Evolutionary conservation across 306 rosid species (phyloP), one percentile per base, ranked within the genome.

Genomic region (Vigna mungo): DNA sequence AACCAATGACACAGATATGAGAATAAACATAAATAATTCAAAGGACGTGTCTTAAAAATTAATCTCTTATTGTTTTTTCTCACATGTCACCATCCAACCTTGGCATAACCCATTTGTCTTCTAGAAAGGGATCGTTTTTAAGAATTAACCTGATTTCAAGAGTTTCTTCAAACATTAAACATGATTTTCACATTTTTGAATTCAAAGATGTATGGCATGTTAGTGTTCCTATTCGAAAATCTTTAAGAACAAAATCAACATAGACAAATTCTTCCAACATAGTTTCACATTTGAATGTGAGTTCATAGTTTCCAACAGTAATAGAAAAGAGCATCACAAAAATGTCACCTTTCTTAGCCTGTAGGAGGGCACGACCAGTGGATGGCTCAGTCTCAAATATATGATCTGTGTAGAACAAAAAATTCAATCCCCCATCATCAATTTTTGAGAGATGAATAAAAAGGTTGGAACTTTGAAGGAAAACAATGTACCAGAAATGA

Each of bases 281-380:
- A 39, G 10, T 39, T 39, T 8, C 0, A 39, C 2, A 0, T 43
- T 2, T 41, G 3, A 41, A 9, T 0, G 0, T 7, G 2, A 6
- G 44, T 39, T 41, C 46, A 41, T 7, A 9, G 14, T 9, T 43
- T 39, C 44, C 2, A 39, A 39, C 0, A 39, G 44, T 39, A 39
- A 39, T 39, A 0, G 0, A 37, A 1, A 37, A 7, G 43, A 37
- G 43, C 43, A 7, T 6, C 70, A 21, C 11, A 58, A 55, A 30
- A 71, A 4, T 37, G 43, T 54, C 86, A 95, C 99, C 63, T 84
- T 87, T 86, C 85, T 74, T 80, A 72, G 88, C 82, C 78, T 95
- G 97, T 51, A 95, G 93, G 68, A 95, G 99, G 78, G 91, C 81
- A 68, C 97, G 97, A 6, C 88, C 84, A 1, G 66, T 67, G 36